Percentiles rank a stretch among this genome's conserved stretches.
Conservation (phyloP, 2,329 filamentous ascomycete genomes). For the Fusarium sp. region DNA sequence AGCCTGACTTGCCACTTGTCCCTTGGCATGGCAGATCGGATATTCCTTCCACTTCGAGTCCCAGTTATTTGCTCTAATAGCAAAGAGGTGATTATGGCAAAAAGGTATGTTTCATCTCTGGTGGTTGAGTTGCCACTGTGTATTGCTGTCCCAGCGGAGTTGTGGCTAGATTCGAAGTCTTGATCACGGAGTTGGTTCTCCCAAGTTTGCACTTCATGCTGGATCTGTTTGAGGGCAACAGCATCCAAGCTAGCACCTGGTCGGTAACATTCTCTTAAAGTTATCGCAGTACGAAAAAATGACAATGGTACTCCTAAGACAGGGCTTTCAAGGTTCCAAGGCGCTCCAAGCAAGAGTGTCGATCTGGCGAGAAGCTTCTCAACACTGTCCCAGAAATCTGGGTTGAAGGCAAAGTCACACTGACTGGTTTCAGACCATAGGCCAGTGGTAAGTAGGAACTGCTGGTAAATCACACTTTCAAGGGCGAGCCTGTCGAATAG, state of each 20-base stretch:
- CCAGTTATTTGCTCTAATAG: constrained; percentile 31
- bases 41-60: neutral
- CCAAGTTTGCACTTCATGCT: constrained; percentile 26
- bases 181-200: constrained; percentile 18
- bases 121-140: constrained; percentile 12
- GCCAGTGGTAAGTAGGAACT: constrained; percentile 37
- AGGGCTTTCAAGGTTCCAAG: constrained; percentile 38
- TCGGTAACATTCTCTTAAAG: constrained; percentile 24
- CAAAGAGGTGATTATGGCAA: constrained; percentile 34
- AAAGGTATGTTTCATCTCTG: constrained; percentile 37
- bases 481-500: constrained; percentile 41
- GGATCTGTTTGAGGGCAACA: neutral
- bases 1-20: constrained; percentile 35
- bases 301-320: constrained; percentile 41
- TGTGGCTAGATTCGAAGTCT: neutral
- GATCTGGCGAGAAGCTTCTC: constrained; percentile 31
- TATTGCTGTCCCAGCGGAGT: neutral
- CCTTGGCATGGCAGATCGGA: neutral
- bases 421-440: constrained; percentile 36
- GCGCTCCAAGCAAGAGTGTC: constrained; percentile 11
- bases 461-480: constrained; percentile 45
- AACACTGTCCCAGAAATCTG: constrained; percentile 33
- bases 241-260: neutral
- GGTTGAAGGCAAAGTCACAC: constrained; percentile 22
- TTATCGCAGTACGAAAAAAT: constrained; percentile 30